Evolutionary conservation across 2,329 filamentous ascomycete genomes (phyloP), one percentile per base, ranked within the genome.

Genomic region (Aureobasidium sp.): DNA sequence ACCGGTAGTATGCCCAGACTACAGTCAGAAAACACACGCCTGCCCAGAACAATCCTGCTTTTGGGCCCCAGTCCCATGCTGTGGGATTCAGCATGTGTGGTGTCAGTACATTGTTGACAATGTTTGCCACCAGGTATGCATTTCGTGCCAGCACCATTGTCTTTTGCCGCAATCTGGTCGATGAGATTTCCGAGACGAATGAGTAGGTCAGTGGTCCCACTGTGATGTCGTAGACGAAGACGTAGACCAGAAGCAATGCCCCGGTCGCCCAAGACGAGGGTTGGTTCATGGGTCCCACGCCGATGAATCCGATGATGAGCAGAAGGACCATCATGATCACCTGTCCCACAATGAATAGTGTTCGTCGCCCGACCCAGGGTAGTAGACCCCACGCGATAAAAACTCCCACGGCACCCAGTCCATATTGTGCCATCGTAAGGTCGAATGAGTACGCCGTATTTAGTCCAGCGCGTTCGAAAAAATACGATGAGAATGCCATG

Each of bases 1-100:
- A 71, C 19, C 77, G 78, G 66, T 79, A 80, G 62, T 73, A 80
- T 0, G 79, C 78, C 75, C 82, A 84, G 0, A 75, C 53, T 2
- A 77, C 69, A 35, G 78, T 79, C 3, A 76, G 15, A 3, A 78
- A 63, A 64, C 79, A 79, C 11, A 78, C 73, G 1, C 66, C 71
- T 9, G 69, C 73, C 69, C 71, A 78, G 49, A 78, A 71, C 55
- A 77, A 77, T 1, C 64, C 65, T 9, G 63, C 73, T 74, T 61
- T 64, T 15, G 37, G 50, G 1, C 51, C 50, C 62, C 60, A 64
- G 27, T 60, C 29, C 63, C 63, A 65, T 27, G 57, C 62, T 19
- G 25, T 53, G 1, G 66, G 65, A 38, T 67, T 69, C 6, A 71
- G 63, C 65, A 68, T 66, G 38, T 64, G 65, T 0, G 69, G 65